phyloP scores from a whole-genome alignment of 1,284 basidiomycete species.

The Irpex sp. region DNA sequence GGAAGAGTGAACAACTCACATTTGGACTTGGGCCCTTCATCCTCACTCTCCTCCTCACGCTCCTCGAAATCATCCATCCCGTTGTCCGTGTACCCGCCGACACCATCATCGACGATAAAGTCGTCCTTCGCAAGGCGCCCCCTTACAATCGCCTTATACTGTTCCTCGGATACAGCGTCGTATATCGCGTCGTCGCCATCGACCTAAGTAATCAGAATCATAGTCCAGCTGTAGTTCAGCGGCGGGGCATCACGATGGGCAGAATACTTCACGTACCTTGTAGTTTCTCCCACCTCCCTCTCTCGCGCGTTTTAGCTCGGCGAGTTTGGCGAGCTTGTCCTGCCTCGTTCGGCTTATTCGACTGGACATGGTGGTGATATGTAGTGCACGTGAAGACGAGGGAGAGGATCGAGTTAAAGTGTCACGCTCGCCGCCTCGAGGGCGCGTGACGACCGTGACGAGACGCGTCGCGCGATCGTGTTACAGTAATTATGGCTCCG shows the following conservation, averaged over 20 bases:
- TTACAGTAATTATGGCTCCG: neutral
- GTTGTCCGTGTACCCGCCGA: constrained; percentile 91
- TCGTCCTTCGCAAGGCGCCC: constrained; percentile 88
- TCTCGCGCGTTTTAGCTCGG: constrained; percentile 46
- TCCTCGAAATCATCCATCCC: constrained; percentile 92
- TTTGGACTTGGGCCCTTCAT: constrained; percentile 30
- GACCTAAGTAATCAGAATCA: constrained; percentile 27
- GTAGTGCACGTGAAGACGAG: neutral
- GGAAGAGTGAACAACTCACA: constrained; percentile 29
- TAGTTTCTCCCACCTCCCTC: constrained; percentile 35
- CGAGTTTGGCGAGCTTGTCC: constrained; percentile 38
- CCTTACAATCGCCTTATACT: constrained; percentile 85
- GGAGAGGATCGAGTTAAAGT: neutral
- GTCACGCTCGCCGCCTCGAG: too few species aligned
- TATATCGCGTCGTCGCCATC: constrained; percentile 78
- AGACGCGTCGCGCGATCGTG: neutral
- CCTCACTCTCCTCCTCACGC: constrained; percentile 42
- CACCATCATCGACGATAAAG: constrained; percentile 94
- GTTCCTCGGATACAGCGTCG: constrained; percentile 90
- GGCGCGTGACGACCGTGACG: neutral
- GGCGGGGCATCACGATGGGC: too few species aligned
- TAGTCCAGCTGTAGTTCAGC: too few species aligned
- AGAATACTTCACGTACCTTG: neutral
- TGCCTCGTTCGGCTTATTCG: constrained; percentile 1
- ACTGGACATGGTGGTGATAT: constrained; percentile 1